Conservation (phyloP, 495 filamentous ascomycete genomes). For the Hypomontagnella submonticulosa region DNA sequence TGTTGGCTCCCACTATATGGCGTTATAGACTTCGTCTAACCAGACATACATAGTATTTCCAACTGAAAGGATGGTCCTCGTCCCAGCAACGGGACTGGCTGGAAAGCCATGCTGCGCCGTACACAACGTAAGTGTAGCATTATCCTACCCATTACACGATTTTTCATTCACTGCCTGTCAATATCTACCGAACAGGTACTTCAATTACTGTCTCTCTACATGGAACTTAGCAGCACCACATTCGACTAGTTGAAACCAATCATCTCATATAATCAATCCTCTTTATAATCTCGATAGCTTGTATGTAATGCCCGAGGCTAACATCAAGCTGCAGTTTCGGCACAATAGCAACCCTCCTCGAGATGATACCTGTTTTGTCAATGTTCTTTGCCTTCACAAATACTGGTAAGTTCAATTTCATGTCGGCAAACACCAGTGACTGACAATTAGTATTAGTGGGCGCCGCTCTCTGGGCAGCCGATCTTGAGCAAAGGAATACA, state of each 20-base stretch:
- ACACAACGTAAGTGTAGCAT: constrained; percentile 73
- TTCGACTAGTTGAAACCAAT: constrained; percentile 6
- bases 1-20: constrained; percentile 12
- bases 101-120: constrained; percentile 68
- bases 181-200: too few species aligned
- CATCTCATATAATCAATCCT: background rate
- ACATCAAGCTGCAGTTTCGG: constrained; percentile 71
- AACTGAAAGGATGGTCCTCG: constrained; percentile 82
- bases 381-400: constrained; percentile 92
- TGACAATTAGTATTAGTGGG: constrained; percentile 64
- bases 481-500: constrained; percentile 76
- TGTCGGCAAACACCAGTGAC: constrained; percentile 6
- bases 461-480: constrained; percentile 92
- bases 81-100: constrained; percentile 72
- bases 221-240: too few species aligned
- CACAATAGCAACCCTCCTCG: constrained; percentile 76
- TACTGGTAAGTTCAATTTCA: constrained; percentile 62
- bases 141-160: constrained; percentile 7
- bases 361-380: constrained; percentile 84
- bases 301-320: constrained; percentile 5
- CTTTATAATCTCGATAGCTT: background rate
- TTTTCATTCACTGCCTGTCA: too few species aligned
- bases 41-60: constrained; percentile 71
- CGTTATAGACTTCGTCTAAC: constrained; percentile 29
- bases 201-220: too few species aligned